A percentile compares a stretch with the other conserved stretches of the same genome.
phyloP scores from a whole-genome alignment of 768 basidiomycete genomes.

The Pholiota microspora region DNA sequence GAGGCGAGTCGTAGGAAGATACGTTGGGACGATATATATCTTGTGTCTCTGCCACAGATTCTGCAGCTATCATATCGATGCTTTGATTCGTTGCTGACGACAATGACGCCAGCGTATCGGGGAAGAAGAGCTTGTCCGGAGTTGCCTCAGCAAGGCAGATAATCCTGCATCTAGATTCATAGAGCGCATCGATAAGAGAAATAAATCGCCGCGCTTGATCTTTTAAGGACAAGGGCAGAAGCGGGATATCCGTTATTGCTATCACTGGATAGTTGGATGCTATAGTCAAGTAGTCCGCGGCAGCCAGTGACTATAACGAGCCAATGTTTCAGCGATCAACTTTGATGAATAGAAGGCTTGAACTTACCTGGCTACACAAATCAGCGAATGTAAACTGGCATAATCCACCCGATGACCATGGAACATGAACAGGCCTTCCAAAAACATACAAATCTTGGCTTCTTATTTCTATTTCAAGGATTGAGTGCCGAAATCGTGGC shows the following conservation, averaged over 20 bases:
- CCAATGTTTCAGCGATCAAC: background rate
- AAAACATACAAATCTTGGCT: conserved; percentile 41
- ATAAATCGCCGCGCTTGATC: conserved; percentile 61
- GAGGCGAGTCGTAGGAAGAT: conserved; percentile 43
- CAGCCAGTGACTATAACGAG: conserved; percentile 36
- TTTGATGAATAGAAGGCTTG: background rate
- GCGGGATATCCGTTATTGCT: conserved; percentile 36
- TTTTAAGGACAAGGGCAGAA: conserved; percentile 48
- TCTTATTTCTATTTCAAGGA: conserved; percentile 13
- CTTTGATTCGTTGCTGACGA: conserved; percentile 6
- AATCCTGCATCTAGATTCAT: conserved; percentile 39
- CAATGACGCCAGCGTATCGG: conserved; percentile 32
- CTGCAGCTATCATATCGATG: conserved; percentile 40
- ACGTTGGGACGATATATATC: conserved; percentile 56
- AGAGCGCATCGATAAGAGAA: conserved; percentile 59
- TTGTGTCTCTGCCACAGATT: conserved; percentile 44
- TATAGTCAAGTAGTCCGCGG: conserved; percentile 58
- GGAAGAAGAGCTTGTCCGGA: conserved; percentile 52
- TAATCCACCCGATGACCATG: conserved; percentile 36
- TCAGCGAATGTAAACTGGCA: conserved; percentile 50
- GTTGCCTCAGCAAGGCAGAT: conserved; percentile 37
- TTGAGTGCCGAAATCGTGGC: background rate
- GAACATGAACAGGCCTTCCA: conserved; percentile 42
- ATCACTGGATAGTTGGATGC: conserved; percentile 45
- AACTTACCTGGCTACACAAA: conserved; percentile 40